These are phyloP conservation scores for Vanderwaltozyma tropicalis DNA, from an alignment of 805 yeast species.

Conservation along the genomic window DNA sequence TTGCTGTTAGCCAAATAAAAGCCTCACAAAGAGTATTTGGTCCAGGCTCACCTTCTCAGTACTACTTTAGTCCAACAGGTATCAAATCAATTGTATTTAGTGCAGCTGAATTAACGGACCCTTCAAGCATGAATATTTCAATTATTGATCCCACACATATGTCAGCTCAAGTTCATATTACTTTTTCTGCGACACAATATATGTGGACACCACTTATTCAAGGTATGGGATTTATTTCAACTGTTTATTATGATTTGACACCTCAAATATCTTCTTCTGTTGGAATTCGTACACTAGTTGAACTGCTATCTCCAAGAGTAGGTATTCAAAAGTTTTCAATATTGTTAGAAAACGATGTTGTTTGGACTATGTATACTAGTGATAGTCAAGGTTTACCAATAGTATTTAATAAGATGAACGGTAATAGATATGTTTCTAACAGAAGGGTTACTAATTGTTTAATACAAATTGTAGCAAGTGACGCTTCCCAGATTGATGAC, in stretches of 20 bases:
- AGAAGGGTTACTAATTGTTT: slow-evolving; percentile 33
- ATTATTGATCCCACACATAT: slow-evolving; percentile 18
- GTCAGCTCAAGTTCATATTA: slow-evolving; percentile 16
- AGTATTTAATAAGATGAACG: slow-evolving; percentile 7
- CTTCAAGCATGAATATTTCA: slow-evolving; percentile 10
- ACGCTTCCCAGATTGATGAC: slow-evolving; percentile 36
- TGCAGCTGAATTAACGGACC: slow-evolving; percentile 33
- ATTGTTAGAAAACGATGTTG: slow-evolving; percentile 41
- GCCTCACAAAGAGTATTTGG: slow-evolving; percentile 58
- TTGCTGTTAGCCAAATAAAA: slow-evolving; percentile 57
- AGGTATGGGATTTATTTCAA: slow-evolving; percentile 52
- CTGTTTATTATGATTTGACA: slow-evolving; percentile 36
- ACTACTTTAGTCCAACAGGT: slow-evolving; percentile 59
- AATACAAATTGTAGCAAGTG: slow-evolving; percentile 51
- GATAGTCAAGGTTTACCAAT: background rate
- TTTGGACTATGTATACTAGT: slow-evolving; percentile 29
- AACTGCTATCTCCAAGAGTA: background rate
- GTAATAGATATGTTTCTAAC: slow-evolving; percentile 14
- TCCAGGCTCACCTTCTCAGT: slow-evolving; percentile 45
- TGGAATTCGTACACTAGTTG: slow-evolving; percentile 40
- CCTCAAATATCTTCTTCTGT: slow-evolving; percentile 44
- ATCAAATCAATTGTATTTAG: slow-evolving; percentile 46
- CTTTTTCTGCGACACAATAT: slow-evolving; percentile 8
- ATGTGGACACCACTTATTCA: slow-evolving; percentile 44
- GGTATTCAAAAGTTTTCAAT: slow-evolving; percentile 38